Evolutionary conservation across 1,139 yeast species (phyloP), one percentile per base, ranked within the genome.

Genomic region (Hanseniaspora uvarum): DNA sequence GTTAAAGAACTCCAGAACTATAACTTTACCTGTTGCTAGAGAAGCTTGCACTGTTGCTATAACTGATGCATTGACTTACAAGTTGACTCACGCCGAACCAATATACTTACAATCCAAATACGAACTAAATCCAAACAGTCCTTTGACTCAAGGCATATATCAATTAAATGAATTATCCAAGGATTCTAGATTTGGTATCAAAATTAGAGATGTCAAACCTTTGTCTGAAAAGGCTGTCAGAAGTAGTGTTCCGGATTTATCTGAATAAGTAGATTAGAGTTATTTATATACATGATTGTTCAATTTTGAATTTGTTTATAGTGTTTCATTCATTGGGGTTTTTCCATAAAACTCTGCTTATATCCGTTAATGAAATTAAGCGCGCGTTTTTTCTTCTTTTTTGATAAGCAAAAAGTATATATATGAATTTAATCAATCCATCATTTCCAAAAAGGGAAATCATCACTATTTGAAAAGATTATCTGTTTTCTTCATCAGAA

Each of bases 101-200:
- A 80, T 88, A 60, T 89, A 94, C 88, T 83, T 86, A 52, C 96
- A 88, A 65, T 86, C 96, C 31, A 72, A 77, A 52, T 79, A 70
- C 68, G 78, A 78, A 65, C 68, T 83, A 56, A 65, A 72, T 50
- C 76, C 75, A 50, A 67, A 69, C 11, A 69, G 73, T 55, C 61
- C 66, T 7, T 49, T 61, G 16, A 70, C 73, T 30, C 77, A 73
- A 56, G 75, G 78, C 54, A 74, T 81, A 46, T 68, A 73, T 58
- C 77, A 79, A 58, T 72, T 84, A 63, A 75, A 77, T 54, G 75
- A 77, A 58, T 70, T 83, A 62, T 70, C 78, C 39, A 78, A 80
- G 67, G 89, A 83, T 62, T 72, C 73, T 61, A 74, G 86, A 67
- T 83, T 81, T 60, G 92, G 89, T 65, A 70, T 83, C 56, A 72